A percentile compares a stretch with the other conserved stretches of the same genome.
Conservation (phyloP, 306 rosid genomes). For the Vigna radiata region DNA sequence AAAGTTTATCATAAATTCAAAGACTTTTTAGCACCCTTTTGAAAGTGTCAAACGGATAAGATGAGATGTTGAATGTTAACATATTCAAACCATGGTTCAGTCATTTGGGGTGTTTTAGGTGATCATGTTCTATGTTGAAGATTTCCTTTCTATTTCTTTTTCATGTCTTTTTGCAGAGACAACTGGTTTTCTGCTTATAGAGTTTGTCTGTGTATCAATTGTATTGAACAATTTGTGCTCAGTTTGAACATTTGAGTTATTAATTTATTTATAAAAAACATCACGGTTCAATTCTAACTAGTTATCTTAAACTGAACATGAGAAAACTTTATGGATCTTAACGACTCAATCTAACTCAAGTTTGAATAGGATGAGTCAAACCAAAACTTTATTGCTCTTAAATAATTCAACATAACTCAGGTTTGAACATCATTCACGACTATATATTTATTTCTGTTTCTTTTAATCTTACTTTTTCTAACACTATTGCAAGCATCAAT, state of each 20-base stretch:
- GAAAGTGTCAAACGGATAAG: not conserved
- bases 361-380: not conserved
- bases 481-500: not conserved
- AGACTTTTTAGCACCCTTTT: not conserved
- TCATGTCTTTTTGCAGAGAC: not conserved
- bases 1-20: not conserved
- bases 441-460: not conserved
- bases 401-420: not conserved
- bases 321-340: not conserved
- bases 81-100: not conserved
- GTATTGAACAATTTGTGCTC: no score
- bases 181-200: not conserved
- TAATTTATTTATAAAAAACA: not conserved
- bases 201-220: not conserved
- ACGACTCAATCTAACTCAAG: not conserved
- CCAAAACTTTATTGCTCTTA: not conserved
- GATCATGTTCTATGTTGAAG: not conserved
- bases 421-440: not conserved
- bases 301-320: not conserved
- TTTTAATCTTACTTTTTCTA: not conserved
- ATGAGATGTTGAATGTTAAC: not conserved
- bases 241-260: no score
- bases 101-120: not conserved
- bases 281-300: not conserved
- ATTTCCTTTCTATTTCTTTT: not conserved